A percentile compares a stretch with the other conserved stretches of the same genome.
Conservation (phyloP, 202 grass and related monocot genomes). For the Alloteropsis angusta region DNA sequence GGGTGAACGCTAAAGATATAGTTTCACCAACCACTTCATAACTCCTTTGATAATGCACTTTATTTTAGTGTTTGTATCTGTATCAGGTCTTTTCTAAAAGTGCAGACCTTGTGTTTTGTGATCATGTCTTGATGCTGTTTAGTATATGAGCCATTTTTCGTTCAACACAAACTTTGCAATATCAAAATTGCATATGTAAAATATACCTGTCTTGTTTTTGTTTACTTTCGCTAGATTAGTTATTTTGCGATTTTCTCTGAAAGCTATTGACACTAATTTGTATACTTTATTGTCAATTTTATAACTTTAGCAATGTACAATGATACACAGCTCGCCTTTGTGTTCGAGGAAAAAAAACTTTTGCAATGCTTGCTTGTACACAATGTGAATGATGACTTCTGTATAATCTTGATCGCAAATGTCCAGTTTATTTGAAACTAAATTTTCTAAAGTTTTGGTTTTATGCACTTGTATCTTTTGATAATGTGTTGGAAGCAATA, state of each 20-base stretch:
- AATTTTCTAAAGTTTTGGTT: background rate
- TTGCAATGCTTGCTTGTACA: background rate
- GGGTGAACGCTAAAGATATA: background rate
- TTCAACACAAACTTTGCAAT: background rate
- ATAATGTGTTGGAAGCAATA: background rate
- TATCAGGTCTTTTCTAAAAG: background rate
- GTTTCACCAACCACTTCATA: background rate
- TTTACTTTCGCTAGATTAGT: background rate
- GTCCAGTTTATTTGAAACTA: background rate
- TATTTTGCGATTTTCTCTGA: background rate
- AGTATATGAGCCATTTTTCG: background rate
- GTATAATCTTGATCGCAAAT: background rate
- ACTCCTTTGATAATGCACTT: background rate
- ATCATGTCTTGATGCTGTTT: background rate
- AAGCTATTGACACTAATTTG: background rate
- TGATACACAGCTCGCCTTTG: no score
- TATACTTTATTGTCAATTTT: background rate
- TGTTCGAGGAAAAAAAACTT: no score
- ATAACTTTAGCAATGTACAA: background rate
- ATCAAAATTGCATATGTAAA: no score
- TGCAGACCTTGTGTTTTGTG: background rate
- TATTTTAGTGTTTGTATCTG: background rate
- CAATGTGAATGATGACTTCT: background rate
- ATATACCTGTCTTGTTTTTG: background rate
- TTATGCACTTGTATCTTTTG: background rate